Conservation (phyloP, 2,329 filamentous ascomycete species). For the Didymella glomerata region DNA sequence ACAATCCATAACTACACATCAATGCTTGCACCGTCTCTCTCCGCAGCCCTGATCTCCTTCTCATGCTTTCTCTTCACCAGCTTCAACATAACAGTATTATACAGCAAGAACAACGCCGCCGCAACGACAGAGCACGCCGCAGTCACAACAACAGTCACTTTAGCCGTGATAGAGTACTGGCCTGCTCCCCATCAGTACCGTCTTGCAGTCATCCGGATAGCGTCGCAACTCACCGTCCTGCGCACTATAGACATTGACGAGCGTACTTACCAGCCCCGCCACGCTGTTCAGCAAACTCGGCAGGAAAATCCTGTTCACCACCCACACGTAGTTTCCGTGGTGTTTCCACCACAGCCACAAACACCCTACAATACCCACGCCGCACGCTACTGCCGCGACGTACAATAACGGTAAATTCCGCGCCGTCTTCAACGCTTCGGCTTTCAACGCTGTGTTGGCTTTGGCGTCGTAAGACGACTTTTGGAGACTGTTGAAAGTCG, state of each 20-base stretch:
- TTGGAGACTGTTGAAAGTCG: constrained; percentile 60
- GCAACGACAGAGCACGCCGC: constrained; percentile 47
- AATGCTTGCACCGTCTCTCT: constrained; percentile 12
- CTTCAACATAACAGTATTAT: constrained; percentile 50
- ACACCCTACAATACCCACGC: constrained; percentile 54
- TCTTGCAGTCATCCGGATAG: no score
- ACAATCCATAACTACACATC: neutral
- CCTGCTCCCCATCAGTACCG: constrained; percentile 14
- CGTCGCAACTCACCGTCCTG: constrained; percentile 51
- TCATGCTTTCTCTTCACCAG: constrained; percentile 46
- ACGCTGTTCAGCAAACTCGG: constrained; percentile 56
- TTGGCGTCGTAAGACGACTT: constrained; percentile 40
- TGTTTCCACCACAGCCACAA: constrained; percentile 56
- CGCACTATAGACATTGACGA: constrained; percentile 61
- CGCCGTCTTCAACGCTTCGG: constrained; percentile 43
- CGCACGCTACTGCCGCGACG: constrained; percentile 56
- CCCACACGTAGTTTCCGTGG: constrained; percentile 63
- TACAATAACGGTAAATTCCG: constrained; percentile 55
- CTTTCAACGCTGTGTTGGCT: constrained; percentile 29
- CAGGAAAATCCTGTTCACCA: constrained; percentile 62
- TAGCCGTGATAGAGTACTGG: constrained; percentile 51
- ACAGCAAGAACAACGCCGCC: constrained; percentile 45
- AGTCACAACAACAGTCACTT: constrained; percentile 51
- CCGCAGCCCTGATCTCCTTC: constrained; percentile 34
- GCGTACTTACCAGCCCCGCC: constrained; percentile 60